Evolutionary conservation across 345 rosid species (phyloP).

Genomic region (Adansonia digitata): DNA sequence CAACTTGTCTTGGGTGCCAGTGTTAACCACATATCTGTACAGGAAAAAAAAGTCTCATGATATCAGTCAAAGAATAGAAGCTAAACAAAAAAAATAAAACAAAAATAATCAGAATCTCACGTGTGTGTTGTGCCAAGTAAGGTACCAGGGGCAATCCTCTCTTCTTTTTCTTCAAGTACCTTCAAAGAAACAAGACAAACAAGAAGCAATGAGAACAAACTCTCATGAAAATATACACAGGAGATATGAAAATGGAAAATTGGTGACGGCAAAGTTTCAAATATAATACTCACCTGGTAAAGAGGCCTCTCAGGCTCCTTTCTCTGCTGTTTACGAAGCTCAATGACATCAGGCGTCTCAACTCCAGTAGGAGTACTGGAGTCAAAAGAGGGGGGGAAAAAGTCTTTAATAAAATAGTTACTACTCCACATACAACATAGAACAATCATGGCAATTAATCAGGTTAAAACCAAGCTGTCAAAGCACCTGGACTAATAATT

Average conservation of each 20-base stretch:
- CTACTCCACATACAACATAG: background rate
- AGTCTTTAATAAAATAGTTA: background rate
- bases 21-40: constrained; percentile 60
- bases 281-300: constrained; percentile 58
- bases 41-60: background rate
- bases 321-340: constrained; percentile 97
- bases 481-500: background rate
- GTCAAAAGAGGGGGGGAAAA: constrained; percentile 3
- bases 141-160: constrained; percentile 78
- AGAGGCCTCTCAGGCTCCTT: constrained; percentile 95
- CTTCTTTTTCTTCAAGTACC: constrained; percentile 92
- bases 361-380: constrained; percentile 97
- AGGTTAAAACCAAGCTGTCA: background rate
- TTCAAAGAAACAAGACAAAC: constrained; percentile 13
- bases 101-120: constrained; percentile 25
- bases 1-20: constrained; percentile 73
- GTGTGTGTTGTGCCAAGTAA: constrained; percentile 91
- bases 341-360: constrained; percentile 99
- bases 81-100: background rate
- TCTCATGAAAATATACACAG: background rate
- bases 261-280: background rate
- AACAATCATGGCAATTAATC: background rate
- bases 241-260: background rate
- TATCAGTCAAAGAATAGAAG: background rate
- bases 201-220: background rate